Conservation (phyloP, 2,329 filamentous ascomycete species). For the Diatrype stigma region DNA sequence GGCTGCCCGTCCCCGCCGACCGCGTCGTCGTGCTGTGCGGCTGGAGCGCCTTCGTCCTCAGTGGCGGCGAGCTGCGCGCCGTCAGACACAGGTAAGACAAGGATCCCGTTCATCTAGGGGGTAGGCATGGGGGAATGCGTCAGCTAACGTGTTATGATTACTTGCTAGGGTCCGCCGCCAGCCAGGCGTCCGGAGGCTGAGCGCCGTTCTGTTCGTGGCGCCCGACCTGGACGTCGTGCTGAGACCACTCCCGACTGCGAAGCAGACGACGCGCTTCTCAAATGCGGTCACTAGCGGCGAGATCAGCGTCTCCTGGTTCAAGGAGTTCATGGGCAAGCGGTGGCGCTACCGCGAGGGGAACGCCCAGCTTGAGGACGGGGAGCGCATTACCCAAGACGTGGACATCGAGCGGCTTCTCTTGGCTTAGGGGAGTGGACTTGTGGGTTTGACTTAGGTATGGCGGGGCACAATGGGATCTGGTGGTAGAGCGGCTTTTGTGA, state of each 20-base stretch:
- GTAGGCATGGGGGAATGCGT: too few species aligned
- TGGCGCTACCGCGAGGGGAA: slow-evolving; percentile 9
- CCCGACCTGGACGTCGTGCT: slow-evolving; percentile 2
- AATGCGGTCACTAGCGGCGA: slow-evolving; percentile 1
- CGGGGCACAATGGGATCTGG: too few species aligned
- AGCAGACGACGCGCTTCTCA: slow-evolving; percentile 1
- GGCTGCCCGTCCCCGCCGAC: slow-evolving; percentile 2
- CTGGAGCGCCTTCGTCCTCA: slow-evolving; percentile 4
- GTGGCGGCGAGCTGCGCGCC: slow-evolving; percentile 2
- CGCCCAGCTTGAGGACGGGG: slow-evolving; percentile 5
- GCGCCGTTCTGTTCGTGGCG: slow-evolving; percentile 5
- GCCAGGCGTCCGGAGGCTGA: slow-evolving; percentile 3
- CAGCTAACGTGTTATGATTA: not conserved
- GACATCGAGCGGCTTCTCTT: slow-evolving; percentile 6
- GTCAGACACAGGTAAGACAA: slow-evolving; percentile 1
- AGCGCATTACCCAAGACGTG: slow-evolving; percentile 5
- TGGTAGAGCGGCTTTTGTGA: too few species aligned
- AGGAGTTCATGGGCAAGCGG: slow-evolving; percentile 9
- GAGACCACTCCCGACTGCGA: not conserved
- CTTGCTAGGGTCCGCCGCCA: not conserved
- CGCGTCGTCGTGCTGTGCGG: slow-evolving; percentile 3
- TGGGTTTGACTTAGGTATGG: too few species aligned
- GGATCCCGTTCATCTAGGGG: too few species aligned
- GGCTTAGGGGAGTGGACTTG: too few species aligned
- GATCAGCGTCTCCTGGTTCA: slow-evolving; percentile 7